Evolutionary conservation across 176 grass and related monocot genomes (phyloP).

Genomic region (Eremochloa ophiuroides): DNA sequence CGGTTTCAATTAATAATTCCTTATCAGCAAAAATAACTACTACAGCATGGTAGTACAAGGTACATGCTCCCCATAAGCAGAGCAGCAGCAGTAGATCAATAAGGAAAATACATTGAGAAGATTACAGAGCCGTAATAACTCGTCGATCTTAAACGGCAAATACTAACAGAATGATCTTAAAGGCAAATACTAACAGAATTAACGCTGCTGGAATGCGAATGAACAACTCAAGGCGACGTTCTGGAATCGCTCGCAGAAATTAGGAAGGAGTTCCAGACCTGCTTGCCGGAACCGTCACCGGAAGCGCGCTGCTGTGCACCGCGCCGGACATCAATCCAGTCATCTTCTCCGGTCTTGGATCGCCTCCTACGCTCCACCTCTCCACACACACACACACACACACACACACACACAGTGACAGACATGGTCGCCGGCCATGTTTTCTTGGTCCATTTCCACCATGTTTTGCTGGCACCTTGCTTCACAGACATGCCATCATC

Average conservation of each 20-base stretch:
- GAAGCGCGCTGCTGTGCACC: no score
- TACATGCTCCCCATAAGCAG: neutral
- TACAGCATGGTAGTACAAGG: neutral
- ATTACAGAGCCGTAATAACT: neutral
- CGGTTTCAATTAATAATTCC: neutral
- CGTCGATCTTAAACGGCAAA: neutral
- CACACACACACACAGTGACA: neutral
- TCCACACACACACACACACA: neutral
- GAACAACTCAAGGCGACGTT: neutral
- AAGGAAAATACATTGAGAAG: conserved; percentile 7
- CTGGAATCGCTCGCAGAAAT: conserved; percentile 26
- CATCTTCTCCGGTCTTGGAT: neutral
- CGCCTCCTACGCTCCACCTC: neutral
- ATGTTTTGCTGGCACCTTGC: conserved; percentile 1
- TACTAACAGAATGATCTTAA: conserved; percentile 15
- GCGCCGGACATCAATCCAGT: neutral
- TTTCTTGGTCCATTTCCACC: neutral
- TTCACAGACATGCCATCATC: neutral
- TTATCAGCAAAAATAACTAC: neutral
- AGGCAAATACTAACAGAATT: neutral
- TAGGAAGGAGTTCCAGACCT: neutral
- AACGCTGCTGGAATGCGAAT: neutral
- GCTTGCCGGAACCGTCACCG: neutral
- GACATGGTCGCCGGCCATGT: no score
- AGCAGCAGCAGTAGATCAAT: neutral